These are phyloP conservation scores for Penicillium sp. DNA, from an alignment of 2,329 filamentous ascomycete species.

Conservation along the genomic window DNA sequence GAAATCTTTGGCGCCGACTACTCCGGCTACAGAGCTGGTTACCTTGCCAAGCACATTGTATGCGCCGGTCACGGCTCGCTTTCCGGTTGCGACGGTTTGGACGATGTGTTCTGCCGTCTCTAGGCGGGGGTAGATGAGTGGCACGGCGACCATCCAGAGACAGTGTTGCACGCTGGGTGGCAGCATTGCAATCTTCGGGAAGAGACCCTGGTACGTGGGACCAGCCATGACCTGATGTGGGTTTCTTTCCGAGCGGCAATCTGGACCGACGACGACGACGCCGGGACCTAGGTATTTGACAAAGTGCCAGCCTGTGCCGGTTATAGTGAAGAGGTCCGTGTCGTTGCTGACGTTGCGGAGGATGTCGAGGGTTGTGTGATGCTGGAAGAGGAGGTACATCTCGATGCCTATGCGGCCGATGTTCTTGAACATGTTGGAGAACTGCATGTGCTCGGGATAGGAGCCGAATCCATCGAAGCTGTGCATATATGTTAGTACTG, in stretches of 20 bases:
- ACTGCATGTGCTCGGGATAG: conserved; percentile 98
- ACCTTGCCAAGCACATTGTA: conserved; percentile 97
- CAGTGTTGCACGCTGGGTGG: conserved; percentile 95
- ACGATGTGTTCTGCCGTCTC: conserved; percentile 90
- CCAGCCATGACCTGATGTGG: conserved; percentile 91
- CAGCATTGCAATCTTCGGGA: conserved; percentile 88
- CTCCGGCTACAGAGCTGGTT: conserved; percentile 89
- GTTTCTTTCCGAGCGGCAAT: conserved; percentile 88
- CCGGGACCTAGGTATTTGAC: conserved; percentile 93
- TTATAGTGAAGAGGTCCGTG: conserved; percentile 91
- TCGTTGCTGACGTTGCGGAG: conserved; percentile 86
- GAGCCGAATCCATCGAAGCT: conserved; percentile 97
- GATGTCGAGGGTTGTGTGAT: conserved; percentile 93
- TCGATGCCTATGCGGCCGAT: conserved; percentile 93
- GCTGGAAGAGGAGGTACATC: conserved; percentile 98
- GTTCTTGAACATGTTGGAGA: conserved; percentile 96
- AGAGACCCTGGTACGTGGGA: conserved; percentile 94
- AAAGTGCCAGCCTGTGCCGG: conserved; percentile 97
- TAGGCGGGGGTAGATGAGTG: conserved; percentile 83
- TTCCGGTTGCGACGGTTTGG: conserved; percentile 87
- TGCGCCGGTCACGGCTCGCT: conserved; percentile 92
- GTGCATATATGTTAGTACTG: conserved; percentile 16
- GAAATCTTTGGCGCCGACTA: conserved; percentile 90
- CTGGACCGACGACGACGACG: conserved; percentile 83
- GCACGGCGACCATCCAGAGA: conserved; percentile 92